Conservation (phyloP, 2,329 filamentous ascomycete species). For the Colletotrichum sp. region DNA sequence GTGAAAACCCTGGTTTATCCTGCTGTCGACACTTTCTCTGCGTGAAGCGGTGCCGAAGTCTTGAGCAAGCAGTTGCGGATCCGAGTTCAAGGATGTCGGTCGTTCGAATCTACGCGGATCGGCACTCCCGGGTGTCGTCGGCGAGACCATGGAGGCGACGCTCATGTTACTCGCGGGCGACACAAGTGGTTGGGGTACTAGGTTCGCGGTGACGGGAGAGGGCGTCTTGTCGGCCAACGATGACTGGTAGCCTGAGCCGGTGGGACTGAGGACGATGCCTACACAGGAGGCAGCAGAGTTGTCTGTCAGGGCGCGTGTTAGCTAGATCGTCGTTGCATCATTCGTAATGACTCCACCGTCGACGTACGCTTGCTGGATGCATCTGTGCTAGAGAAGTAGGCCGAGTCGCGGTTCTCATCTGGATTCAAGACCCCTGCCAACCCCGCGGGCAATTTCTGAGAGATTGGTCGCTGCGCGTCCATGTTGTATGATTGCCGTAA, state of each 20-base stretch:
- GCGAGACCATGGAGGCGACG: constrained; percentile 69
- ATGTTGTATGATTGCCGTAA: background rate
- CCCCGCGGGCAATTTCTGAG: constrained; percentile 53
- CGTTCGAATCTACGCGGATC: constrained; percentile 51
- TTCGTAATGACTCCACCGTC: background rate
- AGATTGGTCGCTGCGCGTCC: constrained; percentile 25
- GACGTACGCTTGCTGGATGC: constrained; percentile 48
- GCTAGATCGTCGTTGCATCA: constrained; percentile 7
- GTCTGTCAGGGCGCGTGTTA: constrained; percentile 34
- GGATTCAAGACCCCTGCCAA: constrained; percentile 57
- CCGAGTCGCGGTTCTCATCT: constrained; percentile 52
- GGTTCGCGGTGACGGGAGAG: constrained; percentile 59
- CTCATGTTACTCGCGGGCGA: constrained; percentile 69
- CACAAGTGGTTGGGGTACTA: constrained; percentile 56
- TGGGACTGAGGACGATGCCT: constrained; percentile 19
- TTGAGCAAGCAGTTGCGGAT: constrained; percentile 32
- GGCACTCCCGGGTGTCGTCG: constrained; percentile 52
- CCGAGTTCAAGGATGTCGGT: constrained; percentile 40
- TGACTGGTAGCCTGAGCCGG: constrained; percentile 53
- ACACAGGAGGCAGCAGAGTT: constrained; percentile 48
- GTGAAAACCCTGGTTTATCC: constrained; percentile 74
- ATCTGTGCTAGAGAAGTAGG: constrained; percentile 49
- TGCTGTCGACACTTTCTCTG: constrained; percentile 80
- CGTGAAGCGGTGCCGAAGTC: constrained; percentile 58
- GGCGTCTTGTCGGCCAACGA: constrained; percentile 65